phyloP scores from a whole-genome alignment of 495 filamentous ascomycete species.

The Stereocaulon alpinum region DNA sequence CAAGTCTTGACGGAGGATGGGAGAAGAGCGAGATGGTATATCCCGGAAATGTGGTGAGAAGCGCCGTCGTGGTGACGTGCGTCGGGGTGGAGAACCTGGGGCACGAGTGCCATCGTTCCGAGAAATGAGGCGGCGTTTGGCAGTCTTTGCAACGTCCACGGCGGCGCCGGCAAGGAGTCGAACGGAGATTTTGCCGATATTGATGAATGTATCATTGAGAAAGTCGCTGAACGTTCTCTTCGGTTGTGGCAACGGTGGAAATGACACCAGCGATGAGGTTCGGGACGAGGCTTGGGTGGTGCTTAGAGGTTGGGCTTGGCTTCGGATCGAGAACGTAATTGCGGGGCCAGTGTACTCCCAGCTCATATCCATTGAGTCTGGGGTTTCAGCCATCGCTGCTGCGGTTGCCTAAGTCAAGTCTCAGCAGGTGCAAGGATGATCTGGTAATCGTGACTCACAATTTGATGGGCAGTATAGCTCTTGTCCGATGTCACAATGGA shows the following conservation, averaged over 20 bases:
- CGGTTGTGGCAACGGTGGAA: too few species aligned
- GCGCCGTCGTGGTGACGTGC: not conserved
- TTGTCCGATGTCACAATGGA: too few species aligned
- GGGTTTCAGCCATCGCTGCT: not conserved
- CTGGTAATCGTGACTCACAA: too few species aligned
- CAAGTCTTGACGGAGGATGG: not conserved
- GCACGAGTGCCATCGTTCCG: not conserved
- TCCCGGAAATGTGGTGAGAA: not conserved
- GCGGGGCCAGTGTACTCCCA: not conserved
- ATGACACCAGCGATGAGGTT: too few species aligned
- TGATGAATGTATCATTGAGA: not conserved
- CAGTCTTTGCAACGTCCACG: not conserved
- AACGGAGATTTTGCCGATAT: not conserved
- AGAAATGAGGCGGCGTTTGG: conserved; percentile 9
- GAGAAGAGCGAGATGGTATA: not conserved
- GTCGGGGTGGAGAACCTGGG: not conserved
- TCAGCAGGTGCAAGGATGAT: too few species aligned
- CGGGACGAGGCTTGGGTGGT: too few species aligned
- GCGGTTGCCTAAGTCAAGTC: too few species aligned
- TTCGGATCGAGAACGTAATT: not conserved
- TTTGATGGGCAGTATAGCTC: too few species aligned
- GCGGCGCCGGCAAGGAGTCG: not conserved
- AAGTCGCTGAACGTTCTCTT: not conserved
- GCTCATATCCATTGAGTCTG: not conserved
- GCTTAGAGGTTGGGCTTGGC: too few species aligned